These are phyloP conservation scores for Prunus campanulata DNA, from an alignment of 306 rosid species.

Conservation along the genomic window DNA sequence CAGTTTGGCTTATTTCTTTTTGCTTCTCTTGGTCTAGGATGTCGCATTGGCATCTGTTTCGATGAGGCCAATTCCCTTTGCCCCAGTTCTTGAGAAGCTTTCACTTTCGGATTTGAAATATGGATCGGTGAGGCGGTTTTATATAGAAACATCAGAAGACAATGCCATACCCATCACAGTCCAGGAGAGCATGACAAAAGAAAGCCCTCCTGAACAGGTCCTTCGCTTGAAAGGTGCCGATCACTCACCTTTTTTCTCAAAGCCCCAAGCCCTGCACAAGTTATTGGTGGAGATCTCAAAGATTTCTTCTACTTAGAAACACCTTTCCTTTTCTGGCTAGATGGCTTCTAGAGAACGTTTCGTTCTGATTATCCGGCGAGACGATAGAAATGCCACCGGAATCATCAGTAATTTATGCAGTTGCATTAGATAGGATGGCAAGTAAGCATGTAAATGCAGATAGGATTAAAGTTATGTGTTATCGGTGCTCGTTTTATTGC, in stretches of 20 bases:
- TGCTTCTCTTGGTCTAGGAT: conserved; percentile 53
- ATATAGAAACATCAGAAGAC: conserved; percentile 84
- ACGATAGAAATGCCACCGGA: conserved; percentile 26
- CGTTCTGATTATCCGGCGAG: conserved; percentile 23
- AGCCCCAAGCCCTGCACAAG: conserved; percentile 95
- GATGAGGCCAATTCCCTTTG: conserved; percentile 85
- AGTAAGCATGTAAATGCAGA: conserved; percentile 28
- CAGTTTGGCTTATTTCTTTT: conserved; percentile 18
- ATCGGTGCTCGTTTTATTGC: conserved; percentile 10
- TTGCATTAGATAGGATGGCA: conserved; percentile 15
- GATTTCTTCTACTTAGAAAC: conserved; percentile 34
- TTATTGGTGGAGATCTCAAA: conserved; percentile 78
- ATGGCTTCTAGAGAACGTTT: conserved; percentile 17
- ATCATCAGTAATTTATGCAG: conserved; percentile 18
- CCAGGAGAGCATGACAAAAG: conserved; percentile 76
- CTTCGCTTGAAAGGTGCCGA: conserved; percentile 79
- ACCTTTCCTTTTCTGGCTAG: conserved; percentile 5
- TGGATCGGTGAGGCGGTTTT: conserved; percentile 79
- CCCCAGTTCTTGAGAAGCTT: conserved; percentile 81
- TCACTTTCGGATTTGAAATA: conserved; percentile 70
- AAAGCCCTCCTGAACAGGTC: conserved; percentile 71
- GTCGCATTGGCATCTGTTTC: conserved; percentile 91
- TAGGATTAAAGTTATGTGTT: conserved; percentile 13
- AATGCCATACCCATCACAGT: conserved; percentile 70
- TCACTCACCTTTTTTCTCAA: conserved; percentile 95